Percentiles rank a stretch among this genome's conserved stretches.
Evolutionary conservation across 176 grass and related monocot genomes (phyloP).

Genomic region (Areca catechu): DNA sequence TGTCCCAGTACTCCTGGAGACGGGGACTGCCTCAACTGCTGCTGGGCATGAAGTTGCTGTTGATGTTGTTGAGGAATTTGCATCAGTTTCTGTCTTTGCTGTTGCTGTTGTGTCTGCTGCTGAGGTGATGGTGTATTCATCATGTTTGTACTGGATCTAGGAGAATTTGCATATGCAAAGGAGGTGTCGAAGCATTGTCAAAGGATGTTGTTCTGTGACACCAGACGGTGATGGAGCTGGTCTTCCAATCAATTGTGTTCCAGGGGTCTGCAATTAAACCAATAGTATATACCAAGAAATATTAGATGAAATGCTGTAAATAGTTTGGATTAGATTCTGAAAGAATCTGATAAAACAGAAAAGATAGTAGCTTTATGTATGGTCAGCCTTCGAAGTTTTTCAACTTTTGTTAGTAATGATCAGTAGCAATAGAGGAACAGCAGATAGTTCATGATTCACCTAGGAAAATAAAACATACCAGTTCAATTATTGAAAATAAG

Average conservation of each 20-base stretch:
- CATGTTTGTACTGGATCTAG: slow-evolving; percentile 76
- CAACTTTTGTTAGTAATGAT: no score
- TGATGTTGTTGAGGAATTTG: slow-evolving; percentile 44
- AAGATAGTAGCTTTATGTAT: no score
- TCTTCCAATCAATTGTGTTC: slow-evolving; percentile 60
- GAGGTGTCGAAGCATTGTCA: slow-evolving; percentile 81
- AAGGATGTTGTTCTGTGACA: slow-evolving; percentile 48
- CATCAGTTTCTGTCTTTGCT: slow-evolving; percentile 61
- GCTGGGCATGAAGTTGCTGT: slow-evolving; percentile 61
- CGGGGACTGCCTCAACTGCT: slow-evolving; percentile 58
- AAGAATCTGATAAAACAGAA: no score
- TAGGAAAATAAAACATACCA: no score
- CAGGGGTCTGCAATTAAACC: slow-evolving; percentile 40
- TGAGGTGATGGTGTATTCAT: slow-evolving; percentile 83
- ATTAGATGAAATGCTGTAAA: no score
- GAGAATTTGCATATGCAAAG: slow-evolving; percentile 84
- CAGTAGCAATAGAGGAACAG: no score
- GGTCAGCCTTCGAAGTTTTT: no score
- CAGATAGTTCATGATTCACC: no score
- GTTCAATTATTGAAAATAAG: no score
- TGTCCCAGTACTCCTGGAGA: slow-evolving; percentile 58
- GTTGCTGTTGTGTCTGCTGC: slow-evolving; percentile 63
- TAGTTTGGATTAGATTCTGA: no score
- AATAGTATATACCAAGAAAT: no score
- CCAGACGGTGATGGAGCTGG: slow-evolving; percentile 70